Conservation (phyloP, 2,329 filamentous ascomycete genomes). For the Penicillium concentricum region DNA sequence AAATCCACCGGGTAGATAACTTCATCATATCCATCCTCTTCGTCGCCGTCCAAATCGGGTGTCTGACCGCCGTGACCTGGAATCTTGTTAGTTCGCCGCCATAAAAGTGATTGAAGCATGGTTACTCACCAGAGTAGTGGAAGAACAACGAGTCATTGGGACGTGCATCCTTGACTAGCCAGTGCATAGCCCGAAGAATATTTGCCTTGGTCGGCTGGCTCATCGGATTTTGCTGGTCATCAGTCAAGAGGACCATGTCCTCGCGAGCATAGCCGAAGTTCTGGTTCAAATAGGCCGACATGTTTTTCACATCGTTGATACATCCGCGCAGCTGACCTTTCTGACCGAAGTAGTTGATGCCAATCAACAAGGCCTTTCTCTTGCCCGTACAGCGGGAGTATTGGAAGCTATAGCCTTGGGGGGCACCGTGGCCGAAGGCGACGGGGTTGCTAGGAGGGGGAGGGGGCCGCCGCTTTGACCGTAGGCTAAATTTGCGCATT, state of each 20-base stretch:
- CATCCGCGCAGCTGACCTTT: slow-evolving; percentile 86
- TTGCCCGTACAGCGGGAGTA: slow-evolving; percentile 89
- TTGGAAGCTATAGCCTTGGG: slow-evolving; percentile 76
- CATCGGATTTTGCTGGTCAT: slow-evolving; percentile 96
- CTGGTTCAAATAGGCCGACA: slow-evolving; percentile 85
- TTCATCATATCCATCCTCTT: slow-evolving; percentile 75
- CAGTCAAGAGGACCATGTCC: slow-evolving; percentile 95
- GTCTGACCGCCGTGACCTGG: slow-evolving; percentile 74
- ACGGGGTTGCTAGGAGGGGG: slow-evolving; percentile 67
- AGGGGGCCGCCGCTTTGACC: slow-evolving; percentile 49
- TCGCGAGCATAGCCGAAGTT: slow-evolving; percentile 90
- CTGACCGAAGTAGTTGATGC: slow-evolving; percentile 96
- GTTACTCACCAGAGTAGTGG: slow-evolving; percentile 79
- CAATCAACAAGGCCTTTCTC: slow-evolving; percentile 85
- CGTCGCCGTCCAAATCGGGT: slow-evolving; percentile 70
- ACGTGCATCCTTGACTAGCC: slow-evolving; percentile 89
- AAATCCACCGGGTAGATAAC: slow-evolving; percentile 78
- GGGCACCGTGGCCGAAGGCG: slow-evolving; percentile 76
- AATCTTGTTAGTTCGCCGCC: slow-evolving; percentile 9
- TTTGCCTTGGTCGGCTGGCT: slow-evolving; percentile 96
- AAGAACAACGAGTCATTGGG: slow-evolving; percentile 96
- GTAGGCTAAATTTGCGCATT: slow-evolving; percentile 6
- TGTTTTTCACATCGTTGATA: slow-evolving; percentile 97
- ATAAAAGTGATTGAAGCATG: neutral
- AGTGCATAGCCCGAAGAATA: slow-evolving; percentile 94